These are phyloP conservation scores for Triticum dicoccoides DNA, from an alignment of 176 grass and related monocot species.

Conservation along the genomic window DNA sequence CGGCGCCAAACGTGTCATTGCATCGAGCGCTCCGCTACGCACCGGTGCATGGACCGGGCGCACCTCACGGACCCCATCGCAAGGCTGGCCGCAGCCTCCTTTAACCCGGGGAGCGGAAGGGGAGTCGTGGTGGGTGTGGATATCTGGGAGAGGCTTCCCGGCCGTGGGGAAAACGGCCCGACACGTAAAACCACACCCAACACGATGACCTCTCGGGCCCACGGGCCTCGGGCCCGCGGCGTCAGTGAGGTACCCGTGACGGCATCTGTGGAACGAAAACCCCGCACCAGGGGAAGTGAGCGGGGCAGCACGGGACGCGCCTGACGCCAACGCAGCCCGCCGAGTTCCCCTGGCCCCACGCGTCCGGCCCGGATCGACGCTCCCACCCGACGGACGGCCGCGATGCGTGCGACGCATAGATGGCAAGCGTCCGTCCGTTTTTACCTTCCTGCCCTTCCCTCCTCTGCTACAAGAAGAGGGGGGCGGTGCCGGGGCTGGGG, in stretches of 20 bases:
- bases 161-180: background rate
- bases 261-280: background rate
- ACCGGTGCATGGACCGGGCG: rapidly evolving
- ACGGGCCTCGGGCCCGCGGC: rapidly evolving
- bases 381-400: no score
- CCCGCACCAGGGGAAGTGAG: background rate
- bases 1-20: background rate
- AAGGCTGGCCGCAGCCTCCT: background rate
- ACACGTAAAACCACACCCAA: background rate
- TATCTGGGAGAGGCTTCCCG: conserved; percentile 13
- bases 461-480: background rate
- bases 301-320: background rate
- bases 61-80: background rate
- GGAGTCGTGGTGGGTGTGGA: background rate
- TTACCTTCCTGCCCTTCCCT: conserved; percentile 7
- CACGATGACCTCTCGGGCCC: background rate
- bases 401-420: background rate
- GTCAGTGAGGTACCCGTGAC: background rate
- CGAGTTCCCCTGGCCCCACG: no score
- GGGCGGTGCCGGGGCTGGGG: background rate
- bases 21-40: rapidly evolving
- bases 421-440: background rate
- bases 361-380: no score
- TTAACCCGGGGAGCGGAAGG: background rate
- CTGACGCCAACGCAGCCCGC: background rate